Base-by-base conservation (phyloP, 108 stramenopile genomes). In the Cyclotella kingstonii region DNA sequence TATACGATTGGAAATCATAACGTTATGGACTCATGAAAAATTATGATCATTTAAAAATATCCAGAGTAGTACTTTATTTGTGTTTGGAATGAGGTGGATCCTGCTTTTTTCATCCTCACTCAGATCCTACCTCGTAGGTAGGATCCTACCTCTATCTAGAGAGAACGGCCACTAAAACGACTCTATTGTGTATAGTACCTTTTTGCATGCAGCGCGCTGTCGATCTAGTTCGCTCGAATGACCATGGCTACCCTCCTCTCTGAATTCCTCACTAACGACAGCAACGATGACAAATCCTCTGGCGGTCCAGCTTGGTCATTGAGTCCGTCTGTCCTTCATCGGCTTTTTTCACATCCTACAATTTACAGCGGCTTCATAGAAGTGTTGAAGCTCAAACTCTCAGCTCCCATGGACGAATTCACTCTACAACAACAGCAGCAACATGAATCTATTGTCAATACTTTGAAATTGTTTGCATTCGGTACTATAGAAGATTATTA, bases 341-440 rank as follows among this genome's bases (percentile, higher is more conserved):
- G 59, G 4, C 50, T 74, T 1, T 30, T 74, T 12, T 47, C 51
- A 34, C 73, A 74, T 48, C 73, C 73, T 1, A 34, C 57, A 49
- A 60, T 66, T 19, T 44, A 57, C 63, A 65, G 43, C 35, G 73
- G 73, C 1, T 74, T 74, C 43, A 30, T 54, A 26, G 64, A 65
- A 34, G 47, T 74, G 35, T 51, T 74, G 28, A 53, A 48, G 12
- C 51, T 60, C 19, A n/a, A n/a, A n/a, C n/a, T n/a, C n/a, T n/a
- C n/a, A n/a, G n/a, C n/a, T n/a, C 58, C 63, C 50, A 30, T 60
- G 6, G 69, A 62, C 15, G 60, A 48, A 39, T 8, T 44, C 6
- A 33, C 69, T 4, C 53, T 70, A 15, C 31, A 15, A 18, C 35
- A 46, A 35, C 39, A 25, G 36, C 23, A 38, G 5, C 58, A 66